Evolutionary conservation across 2,329 filamentous ascomycete species (phyloP), one percentile per base, ranked within the genome.

Genomic region (Sporothrix protearum): DNA sequence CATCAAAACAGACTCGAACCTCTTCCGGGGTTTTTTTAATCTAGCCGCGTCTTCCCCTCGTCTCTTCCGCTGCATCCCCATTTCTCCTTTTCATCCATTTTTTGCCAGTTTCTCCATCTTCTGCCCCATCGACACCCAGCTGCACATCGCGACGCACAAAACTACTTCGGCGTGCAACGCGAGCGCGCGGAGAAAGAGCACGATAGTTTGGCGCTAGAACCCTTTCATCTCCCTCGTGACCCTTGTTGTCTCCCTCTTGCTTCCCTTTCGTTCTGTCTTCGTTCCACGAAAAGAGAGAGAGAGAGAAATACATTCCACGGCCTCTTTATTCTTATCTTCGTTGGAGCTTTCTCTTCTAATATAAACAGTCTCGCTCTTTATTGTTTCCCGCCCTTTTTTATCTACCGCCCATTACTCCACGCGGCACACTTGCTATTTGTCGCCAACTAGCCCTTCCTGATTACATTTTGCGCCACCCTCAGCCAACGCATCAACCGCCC

Each of bases 191-290:
- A 64, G 45, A 68, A 55, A 16, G 42, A 30, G 45, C 64, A 33
- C 64, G 64, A 67, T 67, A 51, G 28, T 45, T 67, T 51, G 64
- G 28, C 64, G 45, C 64, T 67, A 67, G 64, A 45, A 47, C 19
- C 36, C 22, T 14, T 30, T 47, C 36, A 47, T 47, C 36, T 64
- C 61, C 61, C 57, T 61, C 53, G 53, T 33, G 39, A 25, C 57
- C 36, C 57, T 66, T 28, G 39, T 30, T 47, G 14, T 53, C 28
- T 68, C 45, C 42, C 22, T 68, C 47, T 51, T 30, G 12, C 25
- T 30, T n/a, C 39, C 25, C 36, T 61, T 61, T 47, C n/a, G 2
- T 16, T 42, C n/a, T n/a, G 57, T 33, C 57, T 12, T 22, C 33
- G 36, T 33, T 12, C 33, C n/a, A 16, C 57, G 57, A 47, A 19